These are phyloP conservation scores for Colletotrichum chrysophilum DNA, from an alignment of 2,329 filamentous ascomycete genomes.

Conservation along the genomic window DNA sequence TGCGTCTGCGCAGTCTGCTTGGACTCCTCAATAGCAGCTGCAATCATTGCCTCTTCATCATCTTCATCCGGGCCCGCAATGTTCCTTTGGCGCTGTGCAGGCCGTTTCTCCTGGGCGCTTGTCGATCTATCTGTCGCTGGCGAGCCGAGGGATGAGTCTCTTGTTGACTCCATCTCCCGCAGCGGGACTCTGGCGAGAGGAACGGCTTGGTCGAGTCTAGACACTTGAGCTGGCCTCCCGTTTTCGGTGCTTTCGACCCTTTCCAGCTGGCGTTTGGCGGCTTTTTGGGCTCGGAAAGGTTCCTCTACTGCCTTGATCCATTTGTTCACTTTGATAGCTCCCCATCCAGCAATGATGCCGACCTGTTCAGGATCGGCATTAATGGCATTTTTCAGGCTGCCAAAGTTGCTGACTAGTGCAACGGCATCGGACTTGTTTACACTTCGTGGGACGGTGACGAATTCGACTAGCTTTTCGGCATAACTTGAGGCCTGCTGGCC, in stretches of 20 bases:
- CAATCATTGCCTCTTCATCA: constrained; percentile 55
- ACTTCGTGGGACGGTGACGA: constrained; percentile 86
- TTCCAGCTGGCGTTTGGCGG: constrained; percentile 53
- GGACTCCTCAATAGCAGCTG: constrained; percentile 51
- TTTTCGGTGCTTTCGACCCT: constrained; percentile 29
- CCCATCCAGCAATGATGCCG: constrained; percentile 87
- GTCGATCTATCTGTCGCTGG: constrained; percentile 21
- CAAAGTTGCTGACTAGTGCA: constrained; percentile 88
- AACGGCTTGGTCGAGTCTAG: constrained; percentile 42
- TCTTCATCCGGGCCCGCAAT: constrained; percentile 47
- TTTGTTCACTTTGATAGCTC: constrained; percentile 88
- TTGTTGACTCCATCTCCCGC: constrained; percentile 40
- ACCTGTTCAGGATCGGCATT: constrained; percentile 90
- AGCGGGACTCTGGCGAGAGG: constrained; percentile 44
- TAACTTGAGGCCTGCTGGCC: constrained; percentile 86
- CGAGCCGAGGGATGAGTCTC: constrained; percentile 25
- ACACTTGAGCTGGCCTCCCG: constrained; percentile 26
- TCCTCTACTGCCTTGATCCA: constrained; percentile 86
- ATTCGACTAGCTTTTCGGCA: constrained; percentile 86
- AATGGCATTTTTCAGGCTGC: constrained; percentile 83
- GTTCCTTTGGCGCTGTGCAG: constrained; percentile 41
- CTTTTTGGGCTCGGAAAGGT: constrained; percentile 79
- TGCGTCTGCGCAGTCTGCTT: constrained; percentile 39
- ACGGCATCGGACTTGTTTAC: constrained; percentile 96
- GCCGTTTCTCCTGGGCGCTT: constrained; percentile 8